Evolutionary conservation across 2,329 filamentous ascomycete species (phyloP).

Genomic region (Fusarium citri): DNA sequence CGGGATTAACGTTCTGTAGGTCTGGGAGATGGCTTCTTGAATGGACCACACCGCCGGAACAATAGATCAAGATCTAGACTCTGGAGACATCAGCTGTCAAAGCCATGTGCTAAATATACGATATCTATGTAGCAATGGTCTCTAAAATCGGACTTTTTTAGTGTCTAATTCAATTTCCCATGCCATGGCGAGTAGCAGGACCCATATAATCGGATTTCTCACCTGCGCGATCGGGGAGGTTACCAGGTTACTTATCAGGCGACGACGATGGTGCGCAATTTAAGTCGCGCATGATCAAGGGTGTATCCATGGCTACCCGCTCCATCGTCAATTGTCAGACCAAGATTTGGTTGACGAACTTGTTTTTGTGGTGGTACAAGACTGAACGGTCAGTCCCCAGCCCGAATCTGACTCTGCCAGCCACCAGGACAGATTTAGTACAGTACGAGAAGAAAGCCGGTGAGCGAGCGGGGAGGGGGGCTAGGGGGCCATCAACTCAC

Average conservation of each 20-base stretch:
- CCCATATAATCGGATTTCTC: background rate
- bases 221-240: background rate
- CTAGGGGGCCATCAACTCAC: background rate
- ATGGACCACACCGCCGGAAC: background rate
- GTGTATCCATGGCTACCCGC: background rate
- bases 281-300: slow-evolving; percentile 10
- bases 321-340: slow-evolving; percentile 1
- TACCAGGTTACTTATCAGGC: background rate
- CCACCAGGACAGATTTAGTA: slow-evolving; percentile 4
- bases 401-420: background rate
- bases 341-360: background rate
- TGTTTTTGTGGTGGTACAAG: slow-evolving; percentile 6
- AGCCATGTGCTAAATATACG: background rate
- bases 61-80: background rate
- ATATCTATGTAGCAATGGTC: background rate
- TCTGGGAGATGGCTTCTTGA: background rate
- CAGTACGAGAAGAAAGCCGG: slow-evolving; percentile 2
- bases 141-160: background rate
- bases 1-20: background rate
- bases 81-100: background rate
- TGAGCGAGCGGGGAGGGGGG: slow-evolving; percentile 15
- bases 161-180: background rate
- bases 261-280: background rate
- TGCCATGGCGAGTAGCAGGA: background rate
- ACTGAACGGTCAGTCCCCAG: slow-evolving; percentile 8